A percentile compares a stretch with the other conserved stretches of the same genome.
phyloP scores from a whole-genome alignment of 768 basidiomycete genomes.

The Phylloporus sp. region DNA sequence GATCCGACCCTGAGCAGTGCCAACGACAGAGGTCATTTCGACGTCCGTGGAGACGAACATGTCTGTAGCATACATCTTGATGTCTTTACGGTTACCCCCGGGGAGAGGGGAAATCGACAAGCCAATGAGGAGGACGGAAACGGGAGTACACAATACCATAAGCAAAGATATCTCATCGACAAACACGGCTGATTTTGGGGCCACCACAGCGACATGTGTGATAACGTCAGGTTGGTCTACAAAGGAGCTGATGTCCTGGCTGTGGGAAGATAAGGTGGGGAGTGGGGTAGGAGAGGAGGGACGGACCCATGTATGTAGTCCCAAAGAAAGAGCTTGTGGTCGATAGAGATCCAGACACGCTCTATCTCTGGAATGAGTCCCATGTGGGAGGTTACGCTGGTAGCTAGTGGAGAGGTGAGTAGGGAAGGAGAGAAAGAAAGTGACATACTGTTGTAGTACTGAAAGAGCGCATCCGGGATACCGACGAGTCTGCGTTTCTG shows the following conservation, averaged over 20 bases:
- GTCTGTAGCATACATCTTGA: conserved; percentile 89
- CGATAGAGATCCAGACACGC: conserved; percentile 92
- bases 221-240: conserved; percentile 90
- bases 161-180: conserved; percentile 88
- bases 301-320: conserved; percentile 91
- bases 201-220: conserved; percentile 82
- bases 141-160: conserved; percentile 85
- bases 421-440: neutral
- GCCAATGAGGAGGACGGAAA: conserved; percentile 81
- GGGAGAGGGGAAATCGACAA: conserved; percentile 51
- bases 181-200: conserved; percentile 81
- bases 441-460: conserved; percentile 69
- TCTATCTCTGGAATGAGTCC: conserved; percentile 92
- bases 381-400: conserved; percentile 75
- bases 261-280: conserved; percentile 25
- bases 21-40: conserved; percentile 81
- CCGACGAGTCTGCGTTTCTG: conserved; percentile 72
- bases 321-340: conserved; percentile 94
- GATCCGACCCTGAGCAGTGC: conserved; percentile 78
- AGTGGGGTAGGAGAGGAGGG: neutral
- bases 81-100: conserved; percentile 55
- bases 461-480: conserved; percentile 76
- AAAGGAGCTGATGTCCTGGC: conserved; percentile 90
- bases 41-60: conserved; percentile 73
- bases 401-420: conserved; percentile 40